Conservation (phyloP, 2,329 filamentous ascomycete genomes). For the Trichoderma hamatum region DNA sequence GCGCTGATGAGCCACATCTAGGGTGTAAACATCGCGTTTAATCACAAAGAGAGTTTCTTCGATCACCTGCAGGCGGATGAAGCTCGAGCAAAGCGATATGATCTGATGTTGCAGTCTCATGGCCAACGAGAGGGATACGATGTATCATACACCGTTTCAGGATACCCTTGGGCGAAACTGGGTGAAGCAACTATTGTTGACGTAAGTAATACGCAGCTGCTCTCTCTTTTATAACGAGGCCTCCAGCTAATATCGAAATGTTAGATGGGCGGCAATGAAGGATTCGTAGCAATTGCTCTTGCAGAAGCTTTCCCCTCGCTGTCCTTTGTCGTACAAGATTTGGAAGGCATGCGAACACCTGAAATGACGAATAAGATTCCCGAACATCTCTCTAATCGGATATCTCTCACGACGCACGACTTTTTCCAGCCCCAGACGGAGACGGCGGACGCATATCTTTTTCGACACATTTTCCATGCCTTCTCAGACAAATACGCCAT, state of each 20-base stretch:
- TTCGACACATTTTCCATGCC: constrained; percentile 60
- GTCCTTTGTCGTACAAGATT: constrained; percentile 55
- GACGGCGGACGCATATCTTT: constrained; percentile 55
- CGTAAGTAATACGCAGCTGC: constrained; percentile 28
- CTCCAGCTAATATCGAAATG: neutral
- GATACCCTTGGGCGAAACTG: constrained; percentile 34
- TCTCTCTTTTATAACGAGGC: neutral
- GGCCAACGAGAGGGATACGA: constrained; percentile 32
- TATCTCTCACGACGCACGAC: constrained; percentile 51
- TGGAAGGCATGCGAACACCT: constrained; percentile 45
- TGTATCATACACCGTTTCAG: constrained; percentile 30
- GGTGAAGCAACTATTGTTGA: constrained; percentile 35
- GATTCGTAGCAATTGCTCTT: constrained; percentile 33
- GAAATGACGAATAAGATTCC: constrained; percentile 38
- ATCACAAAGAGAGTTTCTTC: constrained; percentile 34
- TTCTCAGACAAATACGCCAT: constrained; percentile 53
- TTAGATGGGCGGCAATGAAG: constrained; percentile 36
- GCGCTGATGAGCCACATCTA: neutral
- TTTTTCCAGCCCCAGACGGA: constrained; percentile 57
- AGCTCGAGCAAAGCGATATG: constrained; percentile 35
- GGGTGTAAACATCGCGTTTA: constrained; percentile 37
- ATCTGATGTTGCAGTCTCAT: constrained; percentile 40
- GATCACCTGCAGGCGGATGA: constrained; percentile 37
- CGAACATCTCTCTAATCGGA: constrained; percentile 38
- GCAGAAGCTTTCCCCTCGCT: constrained; percentile 33